phyloP scores from a whole-genome alignment of 371 early-diverging fungal species.

The Nematocida sp. region DNA sequence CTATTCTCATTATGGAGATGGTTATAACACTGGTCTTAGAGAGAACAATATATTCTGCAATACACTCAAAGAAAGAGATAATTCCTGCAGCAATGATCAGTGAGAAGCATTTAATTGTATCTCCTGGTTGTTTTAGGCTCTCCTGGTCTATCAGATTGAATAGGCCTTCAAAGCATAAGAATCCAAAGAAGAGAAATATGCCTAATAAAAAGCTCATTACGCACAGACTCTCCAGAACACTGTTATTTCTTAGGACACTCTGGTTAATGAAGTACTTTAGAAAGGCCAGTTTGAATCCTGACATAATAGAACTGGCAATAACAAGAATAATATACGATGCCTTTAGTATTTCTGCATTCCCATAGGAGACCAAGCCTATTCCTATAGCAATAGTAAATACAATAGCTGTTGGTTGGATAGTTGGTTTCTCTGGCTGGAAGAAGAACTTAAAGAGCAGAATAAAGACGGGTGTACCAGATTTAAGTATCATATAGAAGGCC shows the following conservation, averaged over 20 bases:
- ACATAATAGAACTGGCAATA: constrained; percentile 57
- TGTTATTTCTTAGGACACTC: constrained; percentile 37
- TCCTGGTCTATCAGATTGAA: constrained; percentile 49
- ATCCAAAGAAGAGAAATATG: constrained; percentile 52
- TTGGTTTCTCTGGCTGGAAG: constrained; percentile 60
- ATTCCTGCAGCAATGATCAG: constrained; percentile 53
- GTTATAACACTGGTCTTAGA: constrained; percentile 60
- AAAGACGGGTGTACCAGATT: constrained; percentile 64
- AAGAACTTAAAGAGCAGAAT: constrained; percentile 61
- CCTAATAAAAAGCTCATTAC: constrained; percentile 61
- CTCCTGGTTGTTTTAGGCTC: constrained; percentile 38
- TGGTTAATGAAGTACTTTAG: constrained; percentile 61
- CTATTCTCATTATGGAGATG: constrained; percentile 57
- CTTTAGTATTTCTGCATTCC: constrained; percentile 44
- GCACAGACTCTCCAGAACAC: constrained; percentile 52
- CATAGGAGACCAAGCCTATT: constrained; percentile 57
- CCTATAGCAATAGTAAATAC: constrained; percentile 63
- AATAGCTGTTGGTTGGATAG: constrained; percentile 45
- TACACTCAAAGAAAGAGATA: constrained; percentile 52
- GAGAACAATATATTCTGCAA: constrained; percentile 61
- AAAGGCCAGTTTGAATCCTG: constrained; percentile 64
- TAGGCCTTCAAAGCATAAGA: constrained; percentile 53
- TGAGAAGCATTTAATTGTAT: constrained; percentile 34
- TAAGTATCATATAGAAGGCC: constrained; percentile 65
- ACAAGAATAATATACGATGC: constrained; percentile 41